Conservation (phyloP, 305 asterid species). For the Striga hermonthica region DNA sequence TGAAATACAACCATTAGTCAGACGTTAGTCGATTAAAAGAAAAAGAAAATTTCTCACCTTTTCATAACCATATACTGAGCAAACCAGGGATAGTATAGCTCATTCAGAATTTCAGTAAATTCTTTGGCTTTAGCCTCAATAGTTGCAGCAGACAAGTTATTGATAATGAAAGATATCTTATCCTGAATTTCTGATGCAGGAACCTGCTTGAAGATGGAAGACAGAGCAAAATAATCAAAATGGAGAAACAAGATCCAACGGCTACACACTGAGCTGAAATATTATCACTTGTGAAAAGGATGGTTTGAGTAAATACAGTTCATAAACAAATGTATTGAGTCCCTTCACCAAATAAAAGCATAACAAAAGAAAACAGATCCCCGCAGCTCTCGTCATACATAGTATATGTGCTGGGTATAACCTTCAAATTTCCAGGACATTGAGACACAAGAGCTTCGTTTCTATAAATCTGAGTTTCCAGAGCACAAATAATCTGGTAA, state of each 20-base stretch:
- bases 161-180: slow-evolving; percentile 81
- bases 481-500: too few species aligned
- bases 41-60: slow-evolving; percentile 48
- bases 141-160: slow-evolving; percentile 81
- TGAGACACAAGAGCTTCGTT: too few species aligned
- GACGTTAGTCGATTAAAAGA: not conserved
- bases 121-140: slow-evolving; percentile 92
- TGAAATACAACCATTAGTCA: too few species aligned
- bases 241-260: slow-evolving; percentile 4
- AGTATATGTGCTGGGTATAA: too few species aligned
- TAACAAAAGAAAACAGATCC: slow-evolving; percentile 1
- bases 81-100: slow-evolving; percentile 91
- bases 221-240: slow-evolving; percentile 24
- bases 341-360: slow-evolving; percentile 9
- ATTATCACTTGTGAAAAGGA: not conserved
- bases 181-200: slow-evolving; percentile 95
- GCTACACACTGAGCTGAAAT: slow-evolving; percentile 11
- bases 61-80: slow-evolving; percentile 99
- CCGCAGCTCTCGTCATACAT: not conserved
- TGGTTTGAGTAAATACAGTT: slow-evolving; percentile 8
- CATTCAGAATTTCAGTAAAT: slow-evolving; percentile 66
- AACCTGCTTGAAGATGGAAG: slow-evolving; percentile 52
- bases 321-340: slow-evolving; percentile 1
- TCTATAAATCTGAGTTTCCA: too few species aligned
- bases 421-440: too few species aligned